Evolutionary conservation across 345 rosid species (phyloP).

Genomic region (Hibiscus trionum): DNA sequence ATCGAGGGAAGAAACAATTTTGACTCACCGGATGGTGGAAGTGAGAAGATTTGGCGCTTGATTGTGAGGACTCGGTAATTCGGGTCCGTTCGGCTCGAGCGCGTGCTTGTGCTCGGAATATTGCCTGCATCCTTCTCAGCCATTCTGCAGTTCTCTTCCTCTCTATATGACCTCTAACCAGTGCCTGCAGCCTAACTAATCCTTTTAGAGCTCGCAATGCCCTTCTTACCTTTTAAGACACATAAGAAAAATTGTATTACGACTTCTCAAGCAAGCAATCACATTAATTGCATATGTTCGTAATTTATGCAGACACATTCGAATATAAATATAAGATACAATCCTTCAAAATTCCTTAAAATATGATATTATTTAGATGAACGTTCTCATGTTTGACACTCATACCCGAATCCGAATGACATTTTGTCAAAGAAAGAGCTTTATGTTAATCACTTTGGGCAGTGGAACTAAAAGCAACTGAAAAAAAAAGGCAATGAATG

Average conservation of each 20-base stretch:
- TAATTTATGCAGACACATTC: too few relatives aligned
- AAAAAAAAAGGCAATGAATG: too few relatives aligned
- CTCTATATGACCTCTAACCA: slow-evolving; percentile 83
- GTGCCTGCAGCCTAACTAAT: slow-evolving; percentile 82
- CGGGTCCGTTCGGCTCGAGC: slow-evolving; percentile 53
- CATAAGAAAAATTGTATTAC: background rate
- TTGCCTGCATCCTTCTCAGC: slow-evolving; percentile 61
- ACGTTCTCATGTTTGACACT: too few relatives aligned
- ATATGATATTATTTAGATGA: too few relatives aligned
- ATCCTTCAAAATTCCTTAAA: too few relatives aligned
- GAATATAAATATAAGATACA: too few relatives aligned
- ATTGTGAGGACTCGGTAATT: slow-evolving; percentile 47
- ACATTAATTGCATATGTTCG: too few relatives aligned
- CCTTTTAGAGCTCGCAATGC: slow-evolving; percentile 87
- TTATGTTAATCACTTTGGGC: too few relatives aligned
- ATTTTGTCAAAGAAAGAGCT: too few relatives aligned
- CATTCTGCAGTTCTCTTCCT: slow-evolving; percentile 54
- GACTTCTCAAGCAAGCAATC: background rate
- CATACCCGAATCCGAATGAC: too few relatives aligned
- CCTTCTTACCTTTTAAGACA: slow-evolving; percentile 51
- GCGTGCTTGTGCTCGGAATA: slow-evolving; percentile 71
- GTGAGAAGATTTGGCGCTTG: slow-evolving; percentile 64
- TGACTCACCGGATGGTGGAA: slow-evolving; percentile 50
- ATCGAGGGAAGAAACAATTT: background rate
- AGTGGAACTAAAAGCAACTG: too few relatives aligned